phyloP scores from a whole-genome alignment of 306 rosid genomes.

The Senna siamea region DNA sequence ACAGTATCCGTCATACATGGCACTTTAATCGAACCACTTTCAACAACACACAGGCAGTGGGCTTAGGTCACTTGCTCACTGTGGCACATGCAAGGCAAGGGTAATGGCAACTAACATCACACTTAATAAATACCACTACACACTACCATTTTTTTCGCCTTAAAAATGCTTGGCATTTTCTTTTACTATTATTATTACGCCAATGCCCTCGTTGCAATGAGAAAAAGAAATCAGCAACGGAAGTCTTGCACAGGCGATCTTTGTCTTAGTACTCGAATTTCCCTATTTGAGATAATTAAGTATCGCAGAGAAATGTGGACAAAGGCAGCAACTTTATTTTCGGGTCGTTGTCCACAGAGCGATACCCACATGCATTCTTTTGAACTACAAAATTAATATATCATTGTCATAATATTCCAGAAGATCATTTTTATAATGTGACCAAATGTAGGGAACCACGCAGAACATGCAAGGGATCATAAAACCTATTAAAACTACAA shows the following conservation, averaged over 20 bases:
- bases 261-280: slow-evolving; percentile 11
- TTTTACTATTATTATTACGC: too few relatives aligned
- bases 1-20: slow-evolving; percentile 33
- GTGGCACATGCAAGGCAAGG: slow-evolving; percentile 11
- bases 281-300: slow-evolving; percentile 2
- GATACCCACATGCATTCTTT: slow-evolving; percentile 42
- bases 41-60: neutral
- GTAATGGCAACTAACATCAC: neutral
- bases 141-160: too few relatives aligned
- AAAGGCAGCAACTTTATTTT: slow-evolving; percentile 24
- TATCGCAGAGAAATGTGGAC: neutral
- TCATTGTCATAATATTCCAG: slow-evolving; percentile 39
- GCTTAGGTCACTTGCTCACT: neutral
- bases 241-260: slow-evolving; percentile 21
- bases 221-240: neutral
- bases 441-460: neutral
- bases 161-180: too few relatives aligned
- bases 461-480: slow-evolving; percentile 6
- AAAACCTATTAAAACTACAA: neutral
- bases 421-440: slow-evolving; percentile 23
- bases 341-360: slow-evolving; percentile 31
- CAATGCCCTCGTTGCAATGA: too few relatives aligned
- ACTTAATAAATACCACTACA: too few relatives aligned
- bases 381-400: slow-evolving; percentile 21
- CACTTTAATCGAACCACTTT: slow-evolving; percentile 27